Evolutionary conservation across 345 rosid genomes (phyloP), one percentile per base, ranked within the genome.

Genomic region (Cardamine occulta): DNA sequence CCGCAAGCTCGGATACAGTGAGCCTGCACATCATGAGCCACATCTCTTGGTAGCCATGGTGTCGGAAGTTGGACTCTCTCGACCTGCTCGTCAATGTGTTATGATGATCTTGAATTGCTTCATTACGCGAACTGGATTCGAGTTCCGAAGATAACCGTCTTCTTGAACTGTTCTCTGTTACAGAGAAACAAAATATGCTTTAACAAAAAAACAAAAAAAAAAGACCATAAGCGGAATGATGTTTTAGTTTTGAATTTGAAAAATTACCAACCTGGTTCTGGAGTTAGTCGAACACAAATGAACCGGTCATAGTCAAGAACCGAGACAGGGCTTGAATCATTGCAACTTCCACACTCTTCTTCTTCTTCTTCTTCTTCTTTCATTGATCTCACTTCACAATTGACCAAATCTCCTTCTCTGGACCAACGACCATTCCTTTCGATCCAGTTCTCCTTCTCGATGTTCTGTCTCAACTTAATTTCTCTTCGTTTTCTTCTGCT

Each of bases 321-420:
- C 2, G 96, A 93, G 81, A 93, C 92, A 14, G 97, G 98, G 82
- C 97, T 93, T 3, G 85, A 85, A 42, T 88, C 88, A 76, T 91
- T 66, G 77, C 82, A 83, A 81, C 84, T 78, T 61, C 73, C 86
- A 28, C 69, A 72, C 35, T 88, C 93, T n/a, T n/a, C n/a, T n/a
- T n/a, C n/a, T n/a, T n/a, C n/a, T 28, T 81, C 76, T 23, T 66
- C 73, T 3, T 63, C 82, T 45, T n/a, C 84, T 68, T 60, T 85
- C 21, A 66, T 76, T 54, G 61, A 18, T 52, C 37, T 72, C 32
- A 65, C 69, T 64, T 64, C 80, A 51, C 61, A 63, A 11, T 21
- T 12, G 18, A 18, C 79, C 40, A 72, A 49, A 40, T 49, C 63
- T 23, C 7, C 70, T 21, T 32, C 63, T 49, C 23, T 48, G 31